These are phyloP conservation scores for Plantago major DNA, from an alignment of 257 asterid species.

Conservation along the genomic window DNA sequence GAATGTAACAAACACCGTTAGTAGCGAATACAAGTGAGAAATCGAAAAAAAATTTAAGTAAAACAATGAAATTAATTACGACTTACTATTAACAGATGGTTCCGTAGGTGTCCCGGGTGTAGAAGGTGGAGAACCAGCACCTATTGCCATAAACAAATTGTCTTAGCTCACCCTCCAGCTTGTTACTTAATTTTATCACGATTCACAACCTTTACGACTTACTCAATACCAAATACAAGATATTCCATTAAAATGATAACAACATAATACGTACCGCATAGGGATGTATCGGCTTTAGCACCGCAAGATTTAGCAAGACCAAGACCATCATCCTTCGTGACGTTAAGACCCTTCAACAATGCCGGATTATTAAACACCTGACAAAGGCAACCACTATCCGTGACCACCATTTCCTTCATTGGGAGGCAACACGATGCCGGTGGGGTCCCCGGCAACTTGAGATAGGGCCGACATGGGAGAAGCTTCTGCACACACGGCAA, in stretches of 20 bases:
- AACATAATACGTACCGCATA: slow-evolving; percentile 21
- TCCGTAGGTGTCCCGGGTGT: slow-evolving; percentile 16
- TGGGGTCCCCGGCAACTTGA: slow-evolving; percentile 24
- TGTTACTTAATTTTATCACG: no score
- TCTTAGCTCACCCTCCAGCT: background rate
- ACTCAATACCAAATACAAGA: no score
- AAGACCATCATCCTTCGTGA: slow-evolving; percentile 32
- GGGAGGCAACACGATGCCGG: slow-evolving; percentile 39
- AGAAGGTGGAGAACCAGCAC: slow-evolving; percentile 3
- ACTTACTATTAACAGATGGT: slow-evolving; percentile 20
- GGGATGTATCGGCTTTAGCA: slow-evolving; percentile 29
- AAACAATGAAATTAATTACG: background rate
- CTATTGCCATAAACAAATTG: background rate
- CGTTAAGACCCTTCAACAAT: slow-evolving; percentile 27
- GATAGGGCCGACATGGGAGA: slow-evolving; percentile 38
- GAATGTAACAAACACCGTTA: no score
- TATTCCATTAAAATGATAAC: no score
- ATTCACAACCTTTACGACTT: no score
- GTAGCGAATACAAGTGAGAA: no score
- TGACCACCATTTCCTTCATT: slow-evolving; percentile 22
- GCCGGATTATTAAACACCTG: slow-evolving; percentile 26
- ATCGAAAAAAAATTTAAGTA: no score
- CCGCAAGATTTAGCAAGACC: slow-evolving; percentile 39
- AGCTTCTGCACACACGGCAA: slow-evolving; percentile 40
- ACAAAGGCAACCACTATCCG: slow-evolving; percentile 37